Evolutionary conservation across 768 basidiomycete genomes (phyloP), one percentile per base, ranked within the genome.

Genomic region (Multifurca ochricompacta): DNA sequence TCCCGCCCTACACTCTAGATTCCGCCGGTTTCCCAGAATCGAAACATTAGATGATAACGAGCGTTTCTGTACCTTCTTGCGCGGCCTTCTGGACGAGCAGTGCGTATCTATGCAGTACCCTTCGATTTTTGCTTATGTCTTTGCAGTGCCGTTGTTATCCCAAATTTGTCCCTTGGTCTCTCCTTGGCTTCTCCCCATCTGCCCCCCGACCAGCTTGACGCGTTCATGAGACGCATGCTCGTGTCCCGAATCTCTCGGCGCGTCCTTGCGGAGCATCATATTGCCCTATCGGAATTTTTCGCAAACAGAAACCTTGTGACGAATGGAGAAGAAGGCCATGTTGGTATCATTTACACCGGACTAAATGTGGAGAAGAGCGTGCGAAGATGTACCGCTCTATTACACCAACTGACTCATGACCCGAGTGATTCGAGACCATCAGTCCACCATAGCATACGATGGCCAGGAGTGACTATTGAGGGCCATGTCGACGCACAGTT

Each of bases 211-310:
- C 76, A 79, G 36, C 75, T 94, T 11, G 91, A 93, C 66, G 77
- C 87, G 2, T 91, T 92, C 67, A 90, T 92, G 85, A 79, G 83
- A 21, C 81, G 91, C 21, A 95, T 95, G 91, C 77, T 95, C 9
- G 79, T 91, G 45, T 93, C 91, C 2, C 79, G 91, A 49, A 92
- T 93, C 66, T 92, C 91, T 11, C 78, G 91, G 19, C 82, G 91
- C 30, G 92, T 95, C 30, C 77, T 95, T 21, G 87, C 82, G 4
- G 89, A 93, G 65, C 91, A 95, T 61, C 91, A 95, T 62, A 79
- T 93, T 49, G 86, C 89, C 1, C 73, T 95, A 5, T 86, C 90
- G 6, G 75, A 79, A 53, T 77, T 76, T 25, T 73, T 80, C 53
- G 67, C 69, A 31, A 58, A 57, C 18, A 68, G 53, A 67, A 61